A percentile compares a stretch with the other conserved stretches of the same genome.
phyloP scores from a whole-genome alignment of 2,329 filamentous ascomycete species.

The Aspergillaceae sp. region DNA sequence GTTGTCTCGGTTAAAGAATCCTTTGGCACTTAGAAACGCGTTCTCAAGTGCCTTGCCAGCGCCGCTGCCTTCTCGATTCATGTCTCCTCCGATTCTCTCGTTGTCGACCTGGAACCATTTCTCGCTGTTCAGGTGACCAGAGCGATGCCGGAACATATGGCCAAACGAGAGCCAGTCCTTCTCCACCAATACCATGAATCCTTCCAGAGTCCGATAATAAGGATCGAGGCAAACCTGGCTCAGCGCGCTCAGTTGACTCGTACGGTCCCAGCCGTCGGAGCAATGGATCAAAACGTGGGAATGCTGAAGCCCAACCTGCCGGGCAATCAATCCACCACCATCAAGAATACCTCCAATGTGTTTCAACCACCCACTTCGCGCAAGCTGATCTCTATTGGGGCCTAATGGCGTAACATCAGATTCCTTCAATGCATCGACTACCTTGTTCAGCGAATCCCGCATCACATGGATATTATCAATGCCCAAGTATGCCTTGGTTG shows the following conservation, averaged over 20 bases:
- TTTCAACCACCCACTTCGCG: constrained; percentile 81
- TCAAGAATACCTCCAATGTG: constrained; percentile 80
- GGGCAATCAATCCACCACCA: constrained; percentile 73
- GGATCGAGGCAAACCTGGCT: constrained; percentile 91
- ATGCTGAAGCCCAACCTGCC: constrained; percentile 82
- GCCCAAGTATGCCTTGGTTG: constrained; percentile 81
- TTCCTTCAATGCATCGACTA: constrained; percentile 85
- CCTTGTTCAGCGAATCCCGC: constrained; percentile 78
- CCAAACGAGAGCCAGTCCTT: constrained; percentile 98
- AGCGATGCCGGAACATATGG: constrained; percentile 93
- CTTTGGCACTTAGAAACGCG: constrained; percentile 72
- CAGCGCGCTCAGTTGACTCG: constrained; percentile 84
- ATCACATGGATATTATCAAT: constrained; percentile 99
- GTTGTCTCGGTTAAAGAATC: constrained; percentile 78
- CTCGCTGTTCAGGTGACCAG: constrained; percentile 77
- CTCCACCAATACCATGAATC: constrained; percentile 88
- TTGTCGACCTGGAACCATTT: constrained; percentile 90
- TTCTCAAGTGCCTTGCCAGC: constrained; percentile 71
- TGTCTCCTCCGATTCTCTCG: constrained; percentile 58
- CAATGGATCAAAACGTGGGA: constrained; percentile 96
- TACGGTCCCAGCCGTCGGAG: constrained; percentile 97
- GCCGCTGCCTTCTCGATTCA: constrained; percentile 32
- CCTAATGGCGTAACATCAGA: constrained; percentile 77
- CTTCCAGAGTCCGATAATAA: constrained; percentile 87
- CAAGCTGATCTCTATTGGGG: constrained; percentile 70